Evolutionary conservation across 2,329 filamentous ascomycete genomes (phyloP).

Genomic region (Shiraia sp.): DNA sequence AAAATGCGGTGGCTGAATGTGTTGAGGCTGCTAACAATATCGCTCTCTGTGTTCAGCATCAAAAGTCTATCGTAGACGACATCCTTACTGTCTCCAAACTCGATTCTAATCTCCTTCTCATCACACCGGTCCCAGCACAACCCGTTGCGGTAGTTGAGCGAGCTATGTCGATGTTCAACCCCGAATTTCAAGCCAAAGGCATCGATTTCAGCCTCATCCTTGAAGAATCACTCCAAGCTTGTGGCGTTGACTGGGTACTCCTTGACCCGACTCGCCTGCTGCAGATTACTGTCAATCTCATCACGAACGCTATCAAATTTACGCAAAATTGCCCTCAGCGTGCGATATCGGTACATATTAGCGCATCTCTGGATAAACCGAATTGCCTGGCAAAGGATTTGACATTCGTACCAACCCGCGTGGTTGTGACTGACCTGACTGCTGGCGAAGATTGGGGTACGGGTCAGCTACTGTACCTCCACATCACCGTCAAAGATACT

Average conservation of each 20-base stretch:
- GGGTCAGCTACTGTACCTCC: conserved; percentile 31
- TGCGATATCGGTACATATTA: conserved; percentile 44
- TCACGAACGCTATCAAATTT: conserved; percentile 55
- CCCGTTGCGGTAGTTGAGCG: conserved; percentile 39
- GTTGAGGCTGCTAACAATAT: conserved; percentile 46
- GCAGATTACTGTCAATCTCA: conserved; percentile 48
- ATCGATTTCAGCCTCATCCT: conserved; percentile 35
- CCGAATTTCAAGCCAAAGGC: conserved; percentile 37
- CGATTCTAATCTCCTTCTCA: conserved; percentile 35
- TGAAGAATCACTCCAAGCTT: conserved; percentile 39
- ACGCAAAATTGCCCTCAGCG: conserved; percentile 42
- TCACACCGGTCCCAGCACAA: conserved; percentile 45
- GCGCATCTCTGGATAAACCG: conserved; percentile 40
- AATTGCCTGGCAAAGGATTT: conserved; percentile 20
- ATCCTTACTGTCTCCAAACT: conserved; percentile 40
- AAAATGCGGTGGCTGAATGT: conserved; percentile 22
- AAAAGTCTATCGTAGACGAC: conserved; percentile 42
- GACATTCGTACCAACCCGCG: conserved; percentile 32
- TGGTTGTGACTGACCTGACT: conserved; percentile 15
- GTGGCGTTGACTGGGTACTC: conserved; percentile 45
- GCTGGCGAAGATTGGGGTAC: conserved; percentile 33
- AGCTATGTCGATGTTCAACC: conserved; percentile 45
- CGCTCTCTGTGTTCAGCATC: conserved; percentile 43
- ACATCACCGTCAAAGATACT: conserved; percentile 38
- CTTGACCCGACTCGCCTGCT: conserved; percentile 49